Conservation (phyloP, 345 rosid genomes). For the Brassica rapa region DNA sequence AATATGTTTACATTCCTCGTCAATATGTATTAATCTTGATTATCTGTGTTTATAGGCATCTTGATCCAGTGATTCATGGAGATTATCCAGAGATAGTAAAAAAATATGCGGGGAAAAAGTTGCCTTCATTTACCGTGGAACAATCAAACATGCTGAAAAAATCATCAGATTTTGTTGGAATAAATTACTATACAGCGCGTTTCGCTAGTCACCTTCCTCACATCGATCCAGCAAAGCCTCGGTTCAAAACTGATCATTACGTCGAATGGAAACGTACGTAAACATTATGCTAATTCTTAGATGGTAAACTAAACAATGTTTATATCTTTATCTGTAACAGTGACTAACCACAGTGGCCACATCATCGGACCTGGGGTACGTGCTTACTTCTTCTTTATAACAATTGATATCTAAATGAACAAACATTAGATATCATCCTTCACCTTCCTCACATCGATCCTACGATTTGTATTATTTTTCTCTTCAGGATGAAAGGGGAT, state of each 20-base stretch:
- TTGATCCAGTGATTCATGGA: slow-evolving; percentile 40
- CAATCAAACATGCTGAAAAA: slow-evolving; percentile 36
- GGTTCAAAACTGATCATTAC: slow-evolving; percentile 39
- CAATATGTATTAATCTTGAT: not conserved
- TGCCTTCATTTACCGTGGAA: slow-evolving; percentile 39
- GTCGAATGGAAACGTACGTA: slow-evolving; percentile 37
- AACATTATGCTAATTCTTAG: not conserved
- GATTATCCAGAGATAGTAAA: slow-evolving; percentile 40
- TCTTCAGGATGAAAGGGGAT: slow-evolving; percentile 26
- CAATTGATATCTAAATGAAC: not conserved
- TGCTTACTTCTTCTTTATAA: not conserved
- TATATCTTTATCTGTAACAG: slow-evolving; percentile 27
- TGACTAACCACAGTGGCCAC: slow-evolving; percentile 39
- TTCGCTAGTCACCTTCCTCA: slow-evolving; percentile 25
- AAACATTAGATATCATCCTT: not conserved
- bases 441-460: not conserved
- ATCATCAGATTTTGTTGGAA: slow-evolving; percentile 40
- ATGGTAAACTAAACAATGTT: slow-evolving; percentile 14
- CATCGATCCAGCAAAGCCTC: slow-evolving; percentile 34
- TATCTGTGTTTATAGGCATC: slow-evolving; percentile 25
- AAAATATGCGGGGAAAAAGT: slow-evolving; percentile 33
- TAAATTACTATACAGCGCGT: slow-evolving; percentile 37
- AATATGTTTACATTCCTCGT: not conserved
- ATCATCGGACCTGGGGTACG: slow-evolving; percentile 36
- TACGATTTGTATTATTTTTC: not conserved